phyloP scores from a whole-genome alignment of 78 protist species.

The Paratrimastix pyriformis region DNA sequence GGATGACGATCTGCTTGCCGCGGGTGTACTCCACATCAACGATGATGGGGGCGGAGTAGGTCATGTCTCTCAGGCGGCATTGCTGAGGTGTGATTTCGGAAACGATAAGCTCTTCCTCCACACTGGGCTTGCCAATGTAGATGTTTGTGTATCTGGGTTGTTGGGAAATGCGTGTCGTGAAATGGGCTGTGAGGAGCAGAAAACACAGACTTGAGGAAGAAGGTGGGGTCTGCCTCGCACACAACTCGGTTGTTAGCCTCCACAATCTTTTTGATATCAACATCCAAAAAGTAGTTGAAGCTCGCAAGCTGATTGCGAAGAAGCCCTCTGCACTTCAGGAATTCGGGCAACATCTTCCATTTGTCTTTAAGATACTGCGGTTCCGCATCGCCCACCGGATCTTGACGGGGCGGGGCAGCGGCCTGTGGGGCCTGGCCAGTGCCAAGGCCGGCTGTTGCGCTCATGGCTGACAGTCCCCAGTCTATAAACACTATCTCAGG shows the following conservation, averaged over 20 bases:
- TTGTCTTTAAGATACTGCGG: conserved; percentile 63
- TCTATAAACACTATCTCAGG: too few relatives aligned
- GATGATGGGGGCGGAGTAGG: conserved; percentile 87
- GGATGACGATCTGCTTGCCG: conserved; percentile 20
- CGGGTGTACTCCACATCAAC: conserved; percentile 83
- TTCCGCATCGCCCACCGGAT: too few relatives aligned
- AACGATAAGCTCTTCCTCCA: conserved; percentile 33
- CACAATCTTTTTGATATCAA: conserved; percentile 40
- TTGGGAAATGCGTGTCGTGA: background rate
- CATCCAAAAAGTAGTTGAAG: conserved; percentile 78
- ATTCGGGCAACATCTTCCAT: conserved; percentile 91
- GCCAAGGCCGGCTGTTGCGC: too few relatives aligned
- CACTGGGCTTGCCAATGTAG: conserved; percentile 58
- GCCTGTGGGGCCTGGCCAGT: too few relatives aligned
- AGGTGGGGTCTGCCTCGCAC: conserved; percentile 67
- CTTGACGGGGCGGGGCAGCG: too few relatives aligned
- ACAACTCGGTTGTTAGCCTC: conserved; percentile 61
- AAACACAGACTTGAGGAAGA: conserved; percentile 51
- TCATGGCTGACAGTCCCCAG: too few relatives aligned
- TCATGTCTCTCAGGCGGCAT: conserved; percentile 94
- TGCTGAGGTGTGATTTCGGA: conserved; percentile 64
- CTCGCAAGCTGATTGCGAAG: conserved; percentile 92
- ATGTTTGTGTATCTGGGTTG: conserved; percentile 52
- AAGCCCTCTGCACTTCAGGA: conserved; percentile 74
- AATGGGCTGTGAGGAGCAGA: background rate